Evolutionary conservation across 1,284 basidiomycete species (phyloP).

Genomic region (Dichomitus squalens): DNA sequence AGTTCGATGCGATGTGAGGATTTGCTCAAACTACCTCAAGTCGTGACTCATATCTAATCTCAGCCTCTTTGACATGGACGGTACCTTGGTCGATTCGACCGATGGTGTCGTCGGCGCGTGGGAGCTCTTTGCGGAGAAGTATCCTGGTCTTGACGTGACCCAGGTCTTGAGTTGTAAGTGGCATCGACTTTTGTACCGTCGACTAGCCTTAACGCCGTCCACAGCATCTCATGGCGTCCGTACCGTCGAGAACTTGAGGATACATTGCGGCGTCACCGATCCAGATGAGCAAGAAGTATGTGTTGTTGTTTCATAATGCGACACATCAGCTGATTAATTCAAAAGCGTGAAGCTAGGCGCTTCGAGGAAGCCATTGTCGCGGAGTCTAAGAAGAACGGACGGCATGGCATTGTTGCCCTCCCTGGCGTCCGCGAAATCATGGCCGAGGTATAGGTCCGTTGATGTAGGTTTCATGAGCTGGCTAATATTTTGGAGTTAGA

Average conservation of each 20-base stretch:
- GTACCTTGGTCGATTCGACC: conserved; percentile 76
- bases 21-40: background rate
- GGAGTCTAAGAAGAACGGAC: conserved; percentile 52
- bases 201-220: background rate
- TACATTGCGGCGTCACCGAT: conserved; percentile 71
- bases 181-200: conserved; percentile 4
- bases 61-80: conserved; percentile 81
- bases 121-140: conserved; percentile 63
- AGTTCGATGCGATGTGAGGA: conserved; percentile 58
- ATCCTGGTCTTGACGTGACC: conserved; percentile 63
- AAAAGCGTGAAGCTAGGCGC: conserved; percentile 60
- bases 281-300: conserved; percentile 66
- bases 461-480: background rate
- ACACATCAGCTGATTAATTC: conserved; percentile 44
- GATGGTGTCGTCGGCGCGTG: conserved; percentile 77
- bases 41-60: conserved; percentile 4
- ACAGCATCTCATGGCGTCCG: conserved; percentile 80
- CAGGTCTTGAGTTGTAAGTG: conserved; percentile 62
- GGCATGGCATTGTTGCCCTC: conserved; percentile 60
- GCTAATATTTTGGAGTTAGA: conserved; percentile 34
- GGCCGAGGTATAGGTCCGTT: conserved; percentile 41
- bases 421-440: conserved; percentile 63
- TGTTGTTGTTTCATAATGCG: conserved; percentile 36
- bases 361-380: conserved; percentile 72
- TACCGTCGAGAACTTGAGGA: conserved; percentile 77